Conservation (phyloP, 139 green algal species). For the Haematococcus lacustris region DNA sequence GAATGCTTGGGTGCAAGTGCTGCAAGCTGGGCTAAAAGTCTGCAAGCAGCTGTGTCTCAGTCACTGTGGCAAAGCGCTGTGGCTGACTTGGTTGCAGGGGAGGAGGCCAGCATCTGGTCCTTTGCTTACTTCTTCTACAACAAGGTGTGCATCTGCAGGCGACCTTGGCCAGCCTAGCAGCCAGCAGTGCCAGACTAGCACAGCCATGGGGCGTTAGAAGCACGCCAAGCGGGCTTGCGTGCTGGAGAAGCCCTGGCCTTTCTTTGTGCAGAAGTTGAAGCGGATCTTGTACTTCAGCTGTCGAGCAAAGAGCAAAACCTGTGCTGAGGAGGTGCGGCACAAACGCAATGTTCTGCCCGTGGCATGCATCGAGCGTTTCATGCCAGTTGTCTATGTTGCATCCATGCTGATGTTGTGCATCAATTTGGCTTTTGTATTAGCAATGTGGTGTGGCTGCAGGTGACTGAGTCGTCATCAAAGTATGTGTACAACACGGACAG, state of each 20-base stretch:
- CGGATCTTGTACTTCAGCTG: constrained; percentile 84
- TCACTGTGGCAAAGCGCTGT: not conserved
- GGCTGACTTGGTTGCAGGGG: constrained; percentile 41
- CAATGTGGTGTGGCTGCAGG: constrained; percentile 13
- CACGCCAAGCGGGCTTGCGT: no score
- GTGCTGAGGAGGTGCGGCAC: constrained; percentile 28
- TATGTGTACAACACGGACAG: constrained; percentile 59
- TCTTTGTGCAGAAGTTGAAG: constrained; percentile 71
- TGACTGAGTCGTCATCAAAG: constrained; percentile 40
- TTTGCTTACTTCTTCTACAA: constrained; percentile 99
- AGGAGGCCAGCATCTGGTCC: constrained; percentile 80
- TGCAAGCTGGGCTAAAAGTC: no score
- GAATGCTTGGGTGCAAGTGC: no score
- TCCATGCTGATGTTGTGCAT: not conserved
- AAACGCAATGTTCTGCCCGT: not conserved
- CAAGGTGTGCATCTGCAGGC: constrained; percentile 21
- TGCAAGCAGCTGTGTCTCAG: not conserved
- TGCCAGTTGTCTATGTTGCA: not conserved
- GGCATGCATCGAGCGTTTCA: not conserved
- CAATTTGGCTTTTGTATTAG: not conserved
- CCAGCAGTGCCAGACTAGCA: not conserved
- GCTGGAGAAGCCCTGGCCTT: no score
- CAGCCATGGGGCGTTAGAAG: no score
- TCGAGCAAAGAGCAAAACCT: constrained; percentile 42
- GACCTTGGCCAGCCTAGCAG: no score